phyloP scores from a whole-genome alignment of 331 rosid species.

The Acacia pycnantha region DNA sequence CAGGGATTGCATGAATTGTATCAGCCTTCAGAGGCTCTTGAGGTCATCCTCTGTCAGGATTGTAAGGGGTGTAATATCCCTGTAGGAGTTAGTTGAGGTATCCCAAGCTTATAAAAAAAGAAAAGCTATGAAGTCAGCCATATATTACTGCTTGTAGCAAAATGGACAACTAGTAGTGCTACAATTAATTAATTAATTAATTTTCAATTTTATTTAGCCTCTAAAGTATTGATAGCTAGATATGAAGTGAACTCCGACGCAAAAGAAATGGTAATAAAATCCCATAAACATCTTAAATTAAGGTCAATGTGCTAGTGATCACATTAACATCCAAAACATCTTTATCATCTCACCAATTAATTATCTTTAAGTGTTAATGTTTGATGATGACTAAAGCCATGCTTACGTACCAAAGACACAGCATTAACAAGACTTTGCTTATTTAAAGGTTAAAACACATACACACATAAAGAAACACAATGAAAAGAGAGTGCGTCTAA shows the following conservation, averaged over 20 bases:
- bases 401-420: neutral
- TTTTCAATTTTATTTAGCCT: neutral
- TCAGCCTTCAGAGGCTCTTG: too few relatives aligned
- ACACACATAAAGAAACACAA: neutral
- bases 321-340: slow-evolving; percentile 11
- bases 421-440: neutral
- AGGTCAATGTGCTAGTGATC: slow-evolving; percentile 24
- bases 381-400: neutral
- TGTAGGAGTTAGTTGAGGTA: too few relatives aligned
- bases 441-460: neutral
- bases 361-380: neutral
- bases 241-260: slow-evolving; percentile 11
- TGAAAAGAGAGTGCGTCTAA: neutral
- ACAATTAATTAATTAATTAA: neutral
- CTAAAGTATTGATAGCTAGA: neutral
- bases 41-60: too few relatives aligned
- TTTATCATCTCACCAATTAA: neutral
- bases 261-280: slow-evolving; percentile 4
- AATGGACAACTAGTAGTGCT: neutral
- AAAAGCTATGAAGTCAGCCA: neutral
- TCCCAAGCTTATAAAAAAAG: too few relatives aligned
- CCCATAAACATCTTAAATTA: neutral
- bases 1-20: too few relatives aligned
- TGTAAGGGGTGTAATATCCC: too few relatives aligned
- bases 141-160: neutral